These are phyloP conservation scores for Ormosia semicastrata DNA, from an alignment of 306 rosid genomes.

Conservation along the genomic window DNA sequence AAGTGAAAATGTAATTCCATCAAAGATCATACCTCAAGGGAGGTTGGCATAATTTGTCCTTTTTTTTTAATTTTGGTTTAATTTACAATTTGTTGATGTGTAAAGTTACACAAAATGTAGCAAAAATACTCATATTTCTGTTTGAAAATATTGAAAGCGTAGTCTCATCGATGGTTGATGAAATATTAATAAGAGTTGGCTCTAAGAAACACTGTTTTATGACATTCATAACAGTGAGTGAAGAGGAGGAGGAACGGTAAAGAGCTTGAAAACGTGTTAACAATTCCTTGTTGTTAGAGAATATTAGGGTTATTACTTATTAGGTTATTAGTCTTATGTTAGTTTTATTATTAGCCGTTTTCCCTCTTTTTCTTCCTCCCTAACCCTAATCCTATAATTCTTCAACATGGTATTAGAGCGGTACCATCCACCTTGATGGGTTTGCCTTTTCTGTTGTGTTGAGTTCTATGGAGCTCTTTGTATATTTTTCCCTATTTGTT, in stretches of 20 bases:
- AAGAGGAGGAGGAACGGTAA: not conserved
- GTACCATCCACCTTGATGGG: too few relatives aligned
- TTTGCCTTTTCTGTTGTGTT: too few relatives aligned
- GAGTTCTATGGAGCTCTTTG: too few relatives aligned
- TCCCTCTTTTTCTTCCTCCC: too few relatives aligned
- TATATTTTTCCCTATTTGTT: too few relatives aligned
- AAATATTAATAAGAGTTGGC: not conserved
- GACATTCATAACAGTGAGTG: not conserved
- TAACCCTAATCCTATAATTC: too few relatives aligned
- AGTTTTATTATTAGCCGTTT: too few relatives aligned
- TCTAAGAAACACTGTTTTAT: not conserved
- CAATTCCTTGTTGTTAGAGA: too few relatives aligned
- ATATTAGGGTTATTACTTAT: too few relatives aligned
- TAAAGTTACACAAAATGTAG: not conserved
- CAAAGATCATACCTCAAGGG: not conserved
- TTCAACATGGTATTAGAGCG: too few relatives aligned
- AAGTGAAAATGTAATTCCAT: not conserved
- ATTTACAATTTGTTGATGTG: not conserved
- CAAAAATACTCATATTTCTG: not conserved
- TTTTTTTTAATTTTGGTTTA: not conserved
- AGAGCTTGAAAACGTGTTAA: not conserved
- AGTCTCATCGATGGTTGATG: not conserved
- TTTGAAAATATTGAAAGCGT: not conserved
- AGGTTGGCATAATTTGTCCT: not conserved
- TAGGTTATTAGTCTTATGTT: too few relatives aligned